Evolutionary conservation across 768 basidiomycete genomes (phyloP).

Genomic region (Pulveroboletus ravenelii): DNA sequence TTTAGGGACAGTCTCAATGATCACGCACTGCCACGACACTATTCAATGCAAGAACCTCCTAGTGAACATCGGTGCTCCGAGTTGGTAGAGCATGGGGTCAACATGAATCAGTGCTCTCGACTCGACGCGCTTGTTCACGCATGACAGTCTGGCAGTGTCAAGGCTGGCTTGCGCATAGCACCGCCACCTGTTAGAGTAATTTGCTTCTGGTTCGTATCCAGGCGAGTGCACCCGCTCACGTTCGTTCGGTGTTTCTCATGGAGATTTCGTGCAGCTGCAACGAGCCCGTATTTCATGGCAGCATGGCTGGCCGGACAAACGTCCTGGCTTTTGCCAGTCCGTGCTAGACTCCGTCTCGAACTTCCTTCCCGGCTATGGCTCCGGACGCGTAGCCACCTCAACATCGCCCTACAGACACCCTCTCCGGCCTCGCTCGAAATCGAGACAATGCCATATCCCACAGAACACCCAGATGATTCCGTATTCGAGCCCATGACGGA

Average conservation of each 20-base stretch:
- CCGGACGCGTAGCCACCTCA: constrained; percentile 21
- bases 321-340: constrained; percentile 13
- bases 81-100: too few relatives aligned
- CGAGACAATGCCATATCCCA: constrained; percentile 33
- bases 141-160: too few relatives aligned
- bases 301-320: constrained; percentile 18
- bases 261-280: background rate
- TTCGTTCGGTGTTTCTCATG: background rate
- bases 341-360: constrained; percentile 15
- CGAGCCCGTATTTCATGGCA: constrained; percentile 17
- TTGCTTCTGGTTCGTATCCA: background rate
- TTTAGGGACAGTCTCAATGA: too few relatives aligned
- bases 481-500: constrained; percentile 35
- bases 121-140: too few relatives aligned
- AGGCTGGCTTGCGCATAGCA: background rate
- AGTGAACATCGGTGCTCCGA: too few relatives aligned
- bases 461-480: constrained; percentile 25
- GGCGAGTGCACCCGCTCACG: background rate
- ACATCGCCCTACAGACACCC: constrained; percentile 23
- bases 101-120: too few relatives aligned
- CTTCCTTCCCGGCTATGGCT: constrained; percentile 12
- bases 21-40: too few relatives aligned
- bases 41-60: too few relatives aligned
- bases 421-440: constrained; percentile 36
- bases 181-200: constrained; percentile 6